Percentiles rank a stretch among this genome's conserved stretches.
These are phyloP conservation scores for Paracoccidioides lutzii DNA, from an alignment of 2,329 filamentous ascomycete species.

Conservation along the genomic window DNA sequence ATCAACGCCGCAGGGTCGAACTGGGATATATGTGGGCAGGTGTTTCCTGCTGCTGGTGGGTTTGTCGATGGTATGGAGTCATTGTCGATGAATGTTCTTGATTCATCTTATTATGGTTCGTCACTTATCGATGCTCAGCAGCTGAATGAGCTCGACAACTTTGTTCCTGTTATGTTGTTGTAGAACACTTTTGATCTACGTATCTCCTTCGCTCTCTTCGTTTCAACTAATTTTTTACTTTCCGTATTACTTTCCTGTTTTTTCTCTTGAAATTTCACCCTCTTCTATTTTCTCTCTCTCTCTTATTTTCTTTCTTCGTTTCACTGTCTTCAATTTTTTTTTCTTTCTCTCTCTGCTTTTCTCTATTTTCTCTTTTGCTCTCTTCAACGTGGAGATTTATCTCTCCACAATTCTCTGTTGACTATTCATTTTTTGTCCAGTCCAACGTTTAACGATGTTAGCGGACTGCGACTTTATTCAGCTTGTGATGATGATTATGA, in stretches of 20 bases:
- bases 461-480: background rate
- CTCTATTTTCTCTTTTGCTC: background rate
- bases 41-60: conserved; percentile 16
- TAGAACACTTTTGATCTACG: conserved; percentile 14
- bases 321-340: no score
- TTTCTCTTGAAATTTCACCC: conserved; percentile 4
- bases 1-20: conserved; percentile 11
- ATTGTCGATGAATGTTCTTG: conserved; percentile 19
- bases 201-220: no score
- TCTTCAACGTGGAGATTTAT: conserved; percentile 1
- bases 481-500: background rate
- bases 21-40: conserved; percentile 14
- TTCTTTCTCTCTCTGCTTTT: conserved; percentile 3
- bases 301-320: conserved; percentile 4
- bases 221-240: conserved; percentile 7
- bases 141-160: conserved; percentile 24
- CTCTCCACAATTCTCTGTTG: background rate
- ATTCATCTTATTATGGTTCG: conserved; percentile 20
- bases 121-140: conserved; percentile 18
- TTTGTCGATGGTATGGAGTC: conserved; percentile 20
- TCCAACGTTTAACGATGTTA: conserved; percentile 3
- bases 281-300: conserved; percentile 5
- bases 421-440: background rate
- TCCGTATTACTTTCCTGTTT: conserved; percentile 6
- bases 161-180: conserved; percentile 24